phyloP scores from a whole-genome alignment of 148 eudicot species.

The Camellia japonica region DNA sequence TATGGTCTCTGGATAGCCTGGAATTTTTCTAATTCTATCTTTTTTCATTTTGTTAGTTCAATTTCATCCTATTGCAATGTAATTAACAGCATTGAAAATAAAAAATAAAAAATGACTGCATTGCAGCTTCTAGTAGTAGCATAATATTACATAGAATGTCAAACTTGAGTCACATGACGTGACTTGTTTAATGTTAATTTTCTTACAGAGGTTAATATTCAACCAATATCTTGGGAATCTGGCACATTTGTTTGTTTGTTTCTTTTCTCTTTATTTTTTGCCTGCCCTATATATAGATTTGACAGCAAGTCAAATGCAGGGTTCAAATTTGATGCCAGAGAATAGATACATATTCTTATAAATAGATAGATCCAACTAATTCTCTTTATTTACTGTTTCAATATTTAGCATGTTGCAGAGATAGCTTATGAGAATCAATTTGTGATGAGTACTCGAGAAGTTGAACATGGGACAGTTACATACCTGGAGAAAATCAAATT shows the following conservation, averaged over 20 bases:
- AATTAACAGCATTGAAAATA: background rate
- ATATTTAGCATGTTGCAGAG: constrained; percentile 84
- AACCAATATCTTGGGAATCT: background rate
- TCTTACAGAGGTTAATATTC: background rate
- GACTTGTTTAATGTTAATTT: background rate
- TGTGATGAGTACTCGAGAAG: constrained; percentile 53
- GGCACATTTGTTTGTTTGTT: constrained; percentile 2
- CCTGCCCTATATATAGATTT: background rate
- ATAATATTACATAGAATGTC: background rate
- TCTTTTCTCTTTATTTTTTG: background rate
- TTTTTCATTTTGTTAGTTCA: background rate
- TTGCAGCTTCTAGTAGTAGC: background rate
- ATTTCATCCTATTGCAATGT: background rate
- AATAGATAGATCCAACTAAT: background rate
- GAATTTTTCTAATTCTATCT: background rate
- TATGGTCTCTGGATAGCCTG: background rate
- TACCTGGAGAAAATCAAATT: constrained; percentile 66
- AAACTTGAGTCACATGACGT: background rate
- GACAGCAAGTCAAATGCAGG: background rate
- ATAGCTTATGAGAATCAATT: constrained; percentile 79
- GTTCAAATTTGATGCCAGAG: background rate
- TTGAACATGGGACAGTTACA: constrained; percentile 85
- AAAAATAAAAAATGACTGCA: background rate
- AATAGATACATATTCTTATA: background rate
- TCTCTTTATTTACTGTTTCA: background rate